Evolutionary conservation across 305 asterid species (phyloP).

Genomic region (Lippia alba): DNA sequence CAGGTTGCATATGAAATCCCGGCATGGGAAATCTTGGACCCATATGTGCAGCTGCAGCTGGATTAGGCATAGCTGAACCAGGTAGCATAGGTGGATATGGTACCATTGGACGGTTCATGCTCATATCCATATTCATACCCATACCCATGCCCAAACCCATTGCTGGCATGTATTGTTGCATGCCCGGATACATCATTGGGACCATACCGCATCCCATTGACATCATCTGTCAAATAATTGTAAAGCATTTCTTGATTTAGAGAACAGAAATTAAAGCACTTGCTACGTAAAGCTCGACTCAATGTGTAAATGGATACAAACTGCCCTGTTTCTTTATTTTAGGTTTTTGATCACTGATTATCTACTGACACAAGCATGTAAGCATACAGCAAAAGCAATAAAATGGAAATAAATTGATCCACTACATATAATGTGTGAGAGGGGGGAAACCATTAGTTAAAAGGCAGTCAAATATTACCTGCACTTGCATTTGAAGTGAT

Average conservation of each 20-base stretch:
- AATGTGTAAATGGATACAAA: not conserved
- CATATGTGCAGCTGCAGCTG: slow-evolving; percentile 59
- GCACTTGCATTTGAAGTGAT: slow-evolving; percentile 80
- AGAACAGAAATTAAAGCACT: not conserved
- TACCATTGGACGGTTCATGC: slow-evolving; percentile 70
- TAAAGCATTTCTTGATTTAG: slow-evolving; percentile 8
- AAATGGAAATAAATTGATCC: no score
- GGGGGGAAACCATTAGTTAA: no score
- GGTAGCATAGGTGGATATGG: slow-evolving; percentile 65
- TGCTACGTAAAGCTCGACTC: not conserved
- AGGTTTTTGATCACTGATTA: no score
- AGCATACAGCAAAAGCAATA: not conserved
- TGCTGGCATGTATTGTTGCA: slow-evolving; percentile 85
- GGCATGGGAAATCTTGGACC: slow-evolving; percentile 65
- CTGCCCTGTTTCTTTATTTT: no score
- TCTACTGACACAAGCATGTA: no score
- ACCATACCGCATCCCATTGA: slow-evolving; percentile 91
- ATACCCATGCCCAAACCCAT: slow-evolving; percentile 77
- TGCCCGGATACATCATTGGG: slow-evolving; percentile 87
- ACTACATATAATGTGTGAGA: no score
- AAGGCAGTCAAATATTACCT: slow-evolving; percentile 50
- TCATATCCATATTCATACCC: slow-evolving; percentile 72
- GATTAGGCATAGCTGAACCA: slow-evolving; percentile 55
- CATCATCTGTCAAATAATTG: slow-evolving; percentile 55
- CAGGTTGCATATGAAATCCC: slow-evolving; percentile 52